phyloP scores from a whole-genome alignment of 768 basidiomycete genomes.

The Sporobolomyces roseus region DNA sequence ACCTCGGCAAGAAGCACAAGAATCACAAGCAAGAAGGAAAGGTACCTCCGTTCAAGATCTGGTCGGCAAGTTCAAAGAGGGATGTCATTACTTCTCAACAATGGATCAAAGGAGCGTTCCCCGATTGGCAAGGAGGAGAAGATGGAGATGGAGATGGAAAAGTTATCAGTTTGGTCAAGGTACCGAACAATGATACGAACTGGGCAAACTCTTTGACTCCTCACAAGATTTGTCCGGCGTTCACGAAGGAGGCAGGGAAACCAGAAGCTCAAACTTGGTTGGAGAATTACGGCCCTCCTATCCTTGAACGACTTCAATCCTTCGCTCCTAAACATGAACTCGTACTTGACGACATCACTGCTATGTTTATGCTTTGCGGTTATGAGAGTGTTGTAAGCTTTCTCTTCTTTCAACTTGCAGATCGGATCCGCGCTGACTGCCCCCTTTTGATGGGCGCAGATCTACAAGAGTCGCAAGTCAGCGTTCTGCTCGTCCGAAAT shows the following conservation, averaged over 20 bases:
- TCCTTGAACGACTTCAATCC: constrained; percentile 26
- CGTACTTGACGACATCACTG: constrained; percentile 31
- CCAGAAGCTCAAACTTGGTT: constrained; percentile 49
- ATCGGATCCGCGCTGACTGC: too few species aligned
- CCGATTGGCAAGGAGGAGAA: constrained; percentile 48
- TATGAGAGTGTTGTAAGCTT: constrained; percentile 28
- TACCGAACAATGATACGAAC: constrained; percentile 49
- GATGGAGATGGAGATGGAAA: constrained; percentile 50
- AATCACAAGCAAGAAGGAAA: constrained; percentile 26
- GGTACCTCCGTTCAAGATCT: constrained; percentile 45
- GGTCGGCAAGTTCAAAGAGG: constrained; percentile 47
- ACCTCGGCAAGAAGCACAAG: constrained; percentile 20
- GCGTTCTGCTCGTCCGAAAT: constrained; percentile 34
- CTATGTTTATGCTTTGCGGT: constrained; percentile 31
- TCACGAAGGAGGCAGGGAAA: constrained; percentile 48
- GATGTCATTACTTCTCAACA: constrained; percentile 50
- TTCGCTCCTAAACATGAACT: constrained; percentile 13
- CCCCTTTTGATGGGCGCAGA: background rate
- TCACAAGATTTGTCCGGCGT: constrained; percentile 51
- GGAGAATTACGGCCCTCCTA: constrained; percentile 44
- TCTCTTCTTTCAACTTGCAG: too few species aligned
- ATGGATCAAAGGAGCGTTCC: constrained; percentile 50
- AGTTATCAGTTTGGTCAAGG: constrained; percentile 48
- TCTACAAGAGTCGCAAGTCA: constrained; percentile 11
- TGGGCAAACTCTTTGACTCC: constrained; percentile 51